These are phyloP conservation scores for Sordariomycetes sp. DNA, from an alignment of 2,329 filamentous ascomycete genomes.

Conservation along the genomic window DNA sequence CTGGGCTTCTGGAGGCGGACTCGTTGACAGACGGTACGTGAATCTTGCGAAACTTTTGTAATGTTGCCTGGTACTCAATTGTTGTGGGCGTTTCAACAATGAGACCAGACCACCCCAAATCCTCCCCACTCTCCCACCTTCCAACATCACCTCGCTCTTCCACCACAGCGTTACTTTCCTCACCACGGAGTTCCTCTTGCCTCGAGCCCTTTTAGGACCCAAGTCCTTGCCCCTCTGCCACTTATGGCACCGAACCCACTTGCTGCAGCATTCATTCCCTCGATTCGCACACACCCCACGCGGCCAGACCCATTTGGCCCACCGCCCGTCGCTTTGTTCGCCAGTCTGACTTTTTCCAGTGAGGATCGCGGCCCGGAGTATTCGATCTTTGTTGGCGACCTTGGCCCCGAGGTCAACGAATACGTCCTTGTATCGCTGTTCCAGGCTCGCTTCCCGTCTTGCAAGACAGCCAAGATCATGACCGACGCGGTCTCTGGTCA, in stretches of 20 bases:
- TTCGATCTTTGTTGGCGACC: slow-evolving; percentile 95
- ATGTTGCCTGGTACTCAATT: too few species aligned
- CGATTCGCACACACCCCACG: too few species aligned
- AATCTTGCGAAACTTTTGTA: neutral
- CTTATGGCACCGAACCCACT: too few species aligned
- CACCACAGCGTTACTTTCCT: too few species aligned
- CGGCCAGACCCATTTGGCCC: neutral
- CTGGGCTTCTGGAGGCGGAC: slow-evolving; percentile 94
- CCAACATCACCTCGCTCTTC: too few species aligned
- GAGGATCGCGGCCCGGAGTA: slow-evolving; percentile 95
- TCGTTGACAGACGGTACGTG: slow-evolving; percentile 80
- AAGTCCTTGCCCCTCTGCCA: too few species aligned
- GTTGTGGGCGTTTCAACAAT: too few species aligned
- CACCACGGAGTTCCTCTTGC: too few species aligned
- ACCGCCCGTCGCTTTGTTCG: neutral
- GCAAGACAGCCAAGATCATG: slow-evolving; percentile 99
- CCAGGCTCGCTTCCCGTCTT: slow-evolving; percentile 90
- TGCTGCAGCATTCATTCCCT: too few species aligned
- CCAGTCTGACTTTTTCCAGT: slow-evolving; percentile 31
- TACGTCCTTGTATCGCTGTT: slow-evolving; percentile 96
- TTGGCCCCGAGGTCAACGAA: slow-evolving; percentile 97
- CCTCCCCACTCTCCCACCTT: too few species aligned
- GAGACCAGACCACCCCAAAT: too few species aligned
- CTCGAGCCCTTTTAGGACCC: too few species aligned
- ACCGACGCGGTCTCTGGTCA: slow-evolving; percentile 96